Evolutionary conservation across 2,329 filamentous ascomycete species (phyloP), one percentile per base, ranked within the genome.

Genomic region (Monosporascus sp.): DNA sequence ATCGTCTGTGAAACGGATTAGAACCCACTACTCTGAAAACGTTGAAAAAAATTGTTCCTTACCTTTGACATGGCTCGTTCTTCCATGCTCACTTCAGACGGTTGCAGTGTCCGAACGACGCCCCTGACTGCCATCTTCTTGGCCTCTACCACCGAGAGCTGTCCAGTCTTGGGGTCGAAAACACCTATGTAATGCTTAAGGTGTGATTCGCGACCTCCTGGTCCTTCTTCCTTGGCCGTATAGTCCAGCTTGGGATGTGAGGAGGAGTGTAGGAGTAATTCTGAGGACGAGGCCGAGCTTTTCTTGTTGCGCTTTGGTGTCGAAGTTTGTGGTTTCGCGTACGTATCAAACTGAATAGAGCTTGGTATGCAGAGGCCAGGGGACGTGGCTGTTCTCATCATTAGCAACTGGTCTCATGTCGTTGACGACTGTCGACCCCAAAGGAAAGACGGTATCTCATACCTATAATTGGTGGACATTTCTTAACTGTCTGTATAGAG

Each of bases 131-230:
- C 73, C 78, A 88, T 82, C 70, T 81, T 86, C 67, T 82, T 83
- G 17, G 82, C 82, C 63, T 85, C 77, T 18, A 87, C 73, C 37
- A 88, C 74, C 59, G 85, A 74, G 44, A 88, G 66, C 58, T 80
- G 73, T 20, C 81, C 81, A 0, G 80, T 83, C 37, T 74, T 70
- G 0, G 82, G 80, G 59, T 88, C 83, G 56, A 81, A 86, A 5
- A 88, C 71, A 17, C 83, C 85, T 27, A 88, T 69, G 63, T 84
- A 88, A 66, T 88, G 83, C 51, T 82, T 85, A 46, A 85, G 58
- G 4, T 79, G 64, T 5, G 72, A 65, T 52, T 77, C 72, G 14
- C 65, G 61, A 11, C 69, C 71, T 25, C 68, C 67, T 1, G 63
- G 62, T 14, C 71, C 70, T 48, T 81, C 77, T 63, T 85, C 81